Base-by-base conservation (phyloP, 352 stramenopile genomes). In the Globisporangium yorkense region DNA sequence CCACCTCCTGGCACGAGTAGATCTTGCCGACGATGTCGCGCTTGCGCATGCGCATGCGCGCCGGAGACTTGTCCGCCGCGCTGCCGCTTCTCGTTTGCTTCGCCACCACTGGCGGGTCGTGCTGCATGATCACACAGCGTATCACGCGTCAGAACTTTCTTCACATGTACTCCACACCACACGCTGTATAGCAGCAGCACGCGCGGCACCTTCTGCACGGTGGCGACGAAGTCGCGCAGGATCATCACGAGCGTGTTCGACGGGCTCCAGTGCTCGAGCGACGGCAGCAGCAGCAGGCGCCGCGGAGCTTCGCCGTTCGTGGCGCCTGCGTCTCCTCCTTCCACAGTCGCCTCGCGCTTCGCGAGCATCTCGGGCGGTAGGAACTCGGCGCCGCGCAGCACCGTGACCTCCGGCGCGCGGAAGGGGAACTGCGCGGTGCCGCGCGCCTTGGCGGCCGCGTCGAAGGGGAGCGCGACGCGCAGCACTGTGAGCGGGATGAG, bases 171-270 rank as follows among this genome's bases (percentile, higher is more conserved):
- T 29, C 3, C 45, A 20, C 39, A 37, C 5, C 29, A 3, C 18
- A 20, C 33, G 43, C 0, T 18, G 33, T 27, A 31, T 31, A 33
- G 3, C 8, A 8, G 12, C 21, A 16, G 5, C 15, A 13, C 16
- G 37, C 2, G 7, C 3, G 35, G 18, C 50, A 71, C 72, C 68
- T 73, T 70, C 57, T 92, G 83, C 33, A 92, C 75, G 37, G 74
- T 58, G 18, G 59, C 43, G 57, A 87, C 75, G 56, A 92, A 85
- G 58, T 92, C 76, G 39, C 85, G 63, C 21, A 92, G 57, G 10
- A 92, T 49, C 80, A 89, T 89, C 39, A 70, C 59, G 41, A 92
- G 67, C 16, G 83, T 91, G 18, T 84, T 85, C 10, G 83, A 93
- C 41, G 83, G 83, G 35, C 71, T 93, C 83, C 83, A 93, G 37